A percentile compares a stretch with the other conserved stretches of the same genome.
Evolutionary conservation across 176 grass and related monocot genomes (phyloP).

Genomic region (Zea mays): Zm-B73-REFERENCE-NAM-5.0 NC_050096.1:5664001-5664500

Average conservation of each 20-base stretch:
- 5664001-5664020: neutral
- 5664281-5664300: neutral
- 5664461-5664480: neutral
- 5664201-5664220: neutral
- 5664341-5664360: neutral
- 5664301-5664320: neutral
- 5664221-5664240: neutral
- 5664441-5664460: neutral
- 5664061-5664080: neutral
- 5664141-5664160: neutral
- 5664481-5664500: neutral
- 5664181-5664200: neutral
- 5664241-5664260: neutral
- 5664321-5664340: neutral
- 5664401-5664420: neutral
- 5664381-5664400: neutral
- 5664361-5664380: neutral
- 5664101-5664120: neutral
- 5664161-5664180: neutral
- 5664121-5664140: neutral
- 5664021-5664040: neutral
- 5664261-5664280: neutral
- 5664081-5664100: neutral
- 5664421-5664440: neutral
- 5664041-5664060: neutral